These are phyloP conservation scores for Neocatenulostroma microsporum DNA, from an alignment of 2,329 filamentous ascomycete genomes.

Conservation along the genomic window DNA sequence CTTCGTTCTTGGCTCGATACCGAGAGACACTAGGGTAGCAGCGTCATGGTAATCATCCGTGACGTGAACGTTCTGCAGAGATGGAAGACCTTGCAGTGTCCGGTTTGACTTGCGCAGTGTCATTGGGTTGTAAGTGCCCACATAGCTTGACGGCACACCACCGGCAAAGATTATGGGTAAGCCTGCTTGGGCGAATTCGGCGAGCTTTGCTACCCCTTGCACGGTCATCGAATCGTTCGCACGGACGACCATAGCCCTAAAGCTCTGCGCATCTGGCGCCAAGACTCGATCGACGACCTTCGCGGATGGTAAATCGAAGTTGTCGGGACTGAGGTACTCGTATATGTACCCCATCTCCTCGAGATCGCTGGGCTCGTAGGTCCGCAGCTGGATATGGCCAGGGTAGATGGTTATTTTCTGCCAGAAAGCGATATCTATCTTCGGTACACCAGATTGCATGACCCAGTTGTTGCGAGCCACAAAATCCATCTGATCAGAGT, in stretches of 20 bases:
- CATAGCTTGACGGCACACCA: constrained; percentile 25
- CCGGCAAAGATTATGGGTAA: constrained; percentile 39
- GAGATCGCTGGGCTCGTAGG: constrained; percentile 21
- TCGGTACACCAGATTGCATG: constrained; percentile 33
- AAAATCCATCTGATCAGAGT: constrained; percentile 32
- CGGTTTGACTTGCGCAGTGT: constrained; percentile 13
- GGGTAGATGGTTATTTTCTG: constrained; percentile 17
- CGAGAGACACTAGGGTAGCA: constrained; percentile 23
- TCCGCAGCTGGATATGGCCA: constrained; percentile 4
- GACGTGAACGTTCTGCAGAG: constrained; percentile 31
- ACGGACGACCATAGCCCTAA: constrained; percentile 37
- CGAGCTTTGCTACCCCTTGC: constrained; percentile 27
- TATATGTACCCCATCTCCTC: constrained; percentile 27
- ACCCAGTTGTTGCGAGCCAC: constrained; percentile 34
- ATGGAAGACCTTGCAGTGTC: constrained; percentile 19
- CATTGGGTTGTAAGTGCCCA: constrained; percentile 12
- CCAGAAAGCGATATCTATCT: constrained; percentile 38
- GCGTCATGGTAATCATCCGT: constrained; percentile 27
- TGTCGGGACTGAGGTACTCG: constrained; percentile 40
- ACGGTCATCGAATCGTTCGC: constrained; percentile 33
- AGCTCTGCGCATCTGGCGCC: constrained; percentile 34
- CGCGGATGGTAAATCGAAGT: constrained; percentile 35
- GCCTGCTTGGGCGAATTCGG: constrained; percentile 31
- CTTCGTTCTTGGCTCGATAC: constrained; percentile 27
- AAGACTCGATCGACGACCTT: constrained; percentile 31